Base-by-base conservation (phyloP, 305 asterid genomes). In the Nicotiana rustica region DNA sequence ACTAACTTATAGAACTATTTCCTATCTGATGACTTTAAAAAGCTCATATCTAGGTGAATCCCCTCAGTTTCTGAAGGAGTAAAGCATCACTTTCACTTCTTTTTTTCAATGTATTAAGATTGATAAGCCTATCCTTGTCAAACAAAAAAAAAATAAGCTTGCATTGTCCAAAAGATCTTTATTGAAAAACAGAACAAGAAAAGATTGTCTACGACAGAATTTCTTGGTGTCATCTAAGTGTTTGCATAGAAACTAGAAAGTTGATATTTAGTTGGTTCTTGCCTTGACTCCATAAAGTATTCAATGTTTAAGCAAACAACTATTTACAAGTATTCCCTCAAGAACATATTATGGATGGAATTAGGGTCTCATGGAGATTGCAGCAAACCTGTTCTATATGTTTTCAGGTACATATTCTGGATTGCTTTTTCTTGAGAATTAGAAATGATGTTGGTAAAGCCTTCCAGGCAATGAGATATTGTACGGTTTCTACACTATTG, bases 321-420 rank as follows among this genome's bases (percentile, higher is more conserved):
- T 21, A 25, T 21, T 6, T 64, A 64, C 29, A 2, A 64, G 4
- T 4, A 4, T 9, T 64, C 17, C 38, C 38, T 25, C 3, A n/a
- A 64, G 68, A 64, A 25, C 68, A 49, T 73, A 13, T 33, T 21
- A 49, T 47, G 68, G 68, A 64, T 64, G 13, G 38, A 25, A 64
- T 25, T 10, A 25, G 79, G 62, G 25, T 73, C 62, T 73, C 79
- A 7, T 49, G 79, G 44, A 73, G 79, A 21, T 21, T 21, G 79
- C 41, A 49, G 62, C 13, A 49, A 19, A 21, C 13, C 29, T 25
- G 29, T 25, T 25, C 29, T 25, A 25, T 25, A 25, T 49, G 25
- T 73, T 73, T 73, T 21, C 41, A 41, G 78, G 38, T 44, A 21
- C 79, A 25, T 73, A 21, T 21, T 73, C 79, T 14, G 21, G 14